phyloP scores from a whole-genome alignment of 2,329 filamentous ascomycete species.

The Trichoderma koningiopsis region DNA sequence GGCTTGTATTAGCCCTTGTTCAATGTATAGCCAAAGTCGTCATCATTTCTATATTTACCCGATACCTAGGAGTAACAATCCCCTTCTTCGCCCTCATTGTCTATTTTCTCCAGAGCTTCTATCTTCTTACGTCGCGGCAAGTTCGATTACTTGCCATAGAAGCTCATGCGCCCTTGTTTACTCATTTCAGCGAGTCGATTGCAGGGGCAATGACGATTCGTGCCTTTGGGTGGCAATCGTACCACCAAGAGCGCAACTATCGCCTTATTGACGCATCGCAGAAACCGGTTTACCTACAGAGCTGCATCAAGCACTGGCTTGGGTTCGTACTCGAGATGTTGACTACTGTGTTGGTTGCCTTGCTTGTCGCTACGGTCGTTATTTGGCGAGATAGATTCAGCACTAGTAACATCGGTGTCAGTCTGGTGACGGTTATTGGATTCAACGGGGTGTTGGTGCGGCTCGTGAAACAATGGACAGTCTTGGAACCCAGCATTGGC shows the following conservation, averaged over 20 bases:
- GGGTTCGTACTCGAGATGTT: slow-evolving; percentile 49
- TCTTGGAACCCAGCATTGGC: slow-evolving; percentile 39
- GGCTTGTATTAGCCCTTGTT: neutral
- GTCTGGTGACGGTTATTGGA: slow-evolving; percentile 34
- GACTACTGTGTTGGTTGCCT: slow-evolving; percentile 48
- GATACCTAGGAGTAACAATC: slow-evolving; percentile 21
- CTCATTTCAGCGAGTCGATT: slow-evolving; percentile 25
- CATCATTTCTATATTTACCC: slow-evolving; percentile 16
- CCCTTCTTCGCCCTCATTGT: slow-evolving; percentile 18
- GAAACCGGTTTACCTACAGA: slow-evolving; percentile 44
- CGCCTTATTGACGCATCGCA: slow-evolving; percentile 40
- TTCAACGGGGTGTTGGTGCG: slow-evolving; percentile 36
- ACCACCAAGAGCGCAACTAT: slow-evolving; percentile 7
- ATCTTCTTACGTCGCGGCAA: slow-evolving; percentile 27
- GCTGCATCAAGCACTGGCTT: slow-evolving; percentile 53
- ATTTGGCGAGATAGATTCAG: slow-evolving; percentile 35
- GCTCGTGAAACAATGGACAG: slow-evolving; percentile 39
- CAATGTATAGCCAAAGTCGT: slow-evolving; percentile 10
- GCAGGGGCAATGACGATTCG: slow-evolving; percentile 25
- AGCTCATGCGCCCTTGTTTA: slow-evolving; percentile 25
- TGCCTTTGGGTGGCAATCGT: slow-evolving; percentile 26
- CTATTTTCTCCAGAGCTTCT: slow-evolving; percentile 30
- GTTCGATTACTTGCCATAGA: slow-evolving; percentile 27
- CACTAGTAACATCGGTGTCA: slow-evolving; percentile 35
- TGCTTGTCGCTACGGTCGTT: slow-evolving; percentile 49